These are phyloP conservation scores for Somion occarium DNA, from an alignment of 1,284 basidiomycete species.

Conservation along the genomic window DNA sequence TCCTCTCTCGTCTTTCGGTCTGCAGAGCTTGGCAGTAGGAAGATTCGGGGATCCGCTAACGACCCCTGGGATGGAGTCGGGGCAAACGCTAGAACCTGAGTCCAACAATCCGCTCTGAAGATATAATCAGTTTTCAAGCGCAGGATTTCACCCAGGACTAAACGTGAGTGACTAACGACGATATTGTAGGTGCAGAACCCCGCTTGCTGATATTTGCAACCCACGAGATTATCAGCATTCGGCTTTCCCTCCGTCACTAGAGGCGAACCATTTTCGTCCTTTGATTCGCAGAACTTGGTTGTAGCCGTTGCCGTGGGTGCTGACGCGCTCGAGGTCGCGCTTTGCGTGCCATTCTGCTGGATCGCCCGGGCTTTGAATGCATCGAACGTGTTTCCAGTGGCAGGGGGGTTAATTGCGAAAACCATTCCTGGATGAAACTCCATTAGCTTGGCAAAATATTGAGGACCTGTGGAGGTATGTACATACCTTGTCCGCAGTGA, in stretches of 20 bases:
- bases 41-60: no score
- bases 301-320: not conserved
- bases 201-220: not conserved
- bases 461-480: no score
- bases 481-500: not conserved
- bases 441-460: no score
- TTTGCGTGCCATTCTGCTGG: not conserved
- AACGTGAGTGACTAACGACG: no score
- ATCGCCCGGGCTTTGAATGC: conserved; percentile 39
- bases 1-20: no score
- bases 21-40: no score
- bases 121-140: no score
- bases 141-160: no score
- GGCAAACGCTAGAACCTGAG: no score
- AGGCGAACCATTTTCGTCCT: not conserved
- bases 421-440: not conserved
- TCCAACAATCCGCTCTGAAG: no score
- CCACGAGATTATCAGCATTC: not conserved
- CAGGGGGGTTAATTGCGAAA: conserved; percentile 27
- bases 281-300: not conserved
- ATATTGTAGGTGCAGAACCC: not conserved
- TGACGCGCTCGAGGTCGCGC: not conserved
- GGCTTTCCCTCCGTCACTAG: not conserved
- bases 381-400: conserved; percentile 44
- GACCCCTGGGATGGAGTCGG: no score